phyloP scores from a whole-genome alignment of 768 basidiomycete species.

The Suillus alpinus region DNA sequence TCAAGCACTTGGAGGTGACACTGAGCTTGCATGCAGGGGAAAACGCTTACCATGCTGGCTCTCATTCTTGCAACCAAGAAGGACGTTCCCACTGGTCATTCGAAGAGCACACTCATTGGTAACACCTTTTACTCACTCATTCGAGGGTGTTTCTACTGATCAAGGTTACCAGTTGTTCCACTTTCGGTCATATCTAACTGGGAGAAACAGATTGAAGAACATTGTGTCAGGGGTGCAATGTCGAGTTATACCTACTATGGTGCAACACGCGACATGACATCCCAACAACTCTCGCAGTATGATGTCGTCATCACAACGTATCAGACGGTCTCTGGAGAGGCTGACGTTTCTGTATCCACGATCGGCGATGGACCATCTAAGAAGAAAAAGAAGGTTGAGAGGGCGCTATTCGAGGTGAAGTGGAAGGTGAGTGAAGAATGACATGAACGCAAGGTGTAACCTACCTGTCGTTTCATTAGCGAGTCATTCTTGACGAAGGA shows the following conservation, averaged over 20 bases:
- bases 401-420: slow-evolving; percentile 60
- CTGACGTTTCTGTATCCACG: slow-evolving; percentile 20
- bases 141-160: slow-evolving; percentile 3
- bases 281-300: slow-evolving; percentile 58
- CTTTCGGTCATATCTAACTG: slow-evolving; percentile 86
- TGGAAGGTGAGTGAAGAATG: slow-evolving; percentile 66
- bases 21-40: slow-evolving; percentile 54
- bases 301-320: slow-evolving; percentile 88
- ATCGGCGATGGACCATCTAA: slow-evolving; percentile 29
- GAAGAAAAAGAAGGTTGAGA: slow-evolving; percentile 59
- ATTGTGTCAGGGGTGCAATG: slow-evolving; percentile 53
- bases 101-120: slow-evolving; percentile 80
- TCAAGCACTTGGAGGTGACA: neutral
- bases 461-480: slow-evolving; percentile 32
- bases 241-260: slow-evolving; percentile 71
- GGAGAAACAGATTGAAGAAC: slow-evolving; percentile 82
- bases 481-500: slow-evolving; percentile 86
- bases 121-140: neutral
- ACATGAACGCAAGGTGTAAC: neutral
- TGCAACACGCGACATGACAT: slow-evolving; percentile 52
- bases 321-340: slow-evolving; percentile 63
- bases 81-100: slow-evolving; percentile 54
- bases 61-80: slow-evolving; percentile 75
- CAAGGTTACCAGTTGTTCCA: slow-evolving; percentile 56
- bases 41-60: slow-evolving; percentile 87